These are phyloP conservation scores for Mycena floridula DNA, from an alignment of 768 basidiomycete species.

Conservation along the genomic window DNA sequence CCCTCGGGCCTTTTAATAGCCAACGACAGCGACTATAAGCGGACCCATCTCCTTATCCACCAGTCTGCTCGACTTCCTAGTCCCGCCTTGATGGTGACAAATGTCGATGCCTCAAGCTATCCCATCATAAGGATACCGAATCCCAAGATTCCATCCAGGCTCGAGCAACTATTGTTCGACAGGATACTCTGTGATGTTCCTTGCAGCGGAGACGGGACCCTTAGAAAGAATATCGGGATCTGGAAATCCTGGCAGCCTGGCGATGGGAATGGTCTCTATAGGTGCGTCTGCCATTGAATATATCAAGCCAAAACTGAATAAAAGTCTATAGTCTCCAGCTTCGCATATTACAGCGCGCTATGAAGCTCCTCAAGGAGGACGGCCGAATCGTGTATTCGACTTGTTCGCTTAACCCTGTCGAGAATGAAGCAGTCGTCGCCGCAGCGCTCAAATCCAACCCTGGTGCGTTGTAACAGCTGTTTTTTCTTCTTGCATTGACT, in stretches of 20 bases:
- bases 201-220: conserved; percentile 94
- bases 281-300: conserved; percentile 35
- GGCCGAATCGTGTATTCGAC: conserved; percentile 97
- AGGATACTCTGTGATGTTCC: conserved; percentile 96
- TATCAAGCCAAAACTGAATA: not conserved
- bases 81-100: conserved; percentile 91
- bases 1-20: conserved; percentile 88
- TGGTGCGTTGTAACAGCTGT: conserved; percentile 34
- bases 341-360: conserved; percentile 87
- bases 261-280: conserved; percentile 89
- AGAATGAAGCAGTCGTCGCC: conserved; percentile 94
- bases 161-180: conserved; percentile 72
- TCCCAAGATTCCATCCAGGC: conserved; percentile 25
- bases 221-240: conserved; percentile 91
- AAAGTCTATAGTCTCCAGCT: conserved; percentile 65
- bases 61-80: conserved; percentile 93
- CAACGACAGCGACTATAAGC: conserved; percentile 92
- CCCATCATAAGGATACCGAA: conserved; percentile 55
- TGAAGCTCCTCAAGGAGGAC: conserved; percentile 77
- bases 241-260: conserved; percentile 90
- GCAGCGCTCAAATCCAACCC: conserved; percentile 69
- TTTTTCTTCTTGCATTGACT: not conserved
- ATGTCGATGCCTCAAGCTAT: conserved; percentile 88
- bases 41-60: conserved; percentile 94
- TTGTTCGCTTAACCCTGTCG: conserved; percentile 93